A percentile compares a stretch with the other conserved stretches of the same genome.
Conservation (phyloP, 1,284 basidiomycete species). For the Rhodotorula sp. region DNA sequence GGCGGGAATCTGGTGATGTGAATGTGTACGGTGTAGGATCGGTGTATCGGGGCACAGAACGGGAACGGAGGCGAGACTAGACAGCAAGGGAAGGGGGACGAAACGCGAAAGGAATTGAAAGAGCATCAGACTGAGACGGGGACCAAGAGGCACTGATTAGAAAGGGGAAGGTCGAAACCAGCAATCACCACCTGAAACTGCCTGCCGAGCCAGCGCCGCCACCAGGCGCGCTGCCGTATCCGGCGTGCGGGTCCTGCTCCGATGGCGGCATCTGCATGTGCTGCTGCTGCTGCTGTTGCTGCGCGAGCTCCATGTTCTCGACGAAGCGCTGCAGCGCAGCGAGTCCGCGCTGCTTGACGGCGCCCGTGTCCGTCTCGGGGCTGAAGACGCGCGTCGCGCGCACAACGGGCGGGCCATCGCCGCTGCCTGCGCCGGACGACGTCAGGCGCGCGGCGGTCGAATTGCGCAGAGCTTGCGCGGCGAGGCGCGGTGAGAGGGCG, state of each 20-base stretch:
- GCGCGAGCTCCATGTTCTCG: constrained; percentile 38
- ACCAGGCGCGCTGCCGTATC: neutral
- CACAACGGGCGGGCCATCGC: constrained; percentile 36
- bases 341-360: constrained; percentile 45
- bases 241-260: no score
- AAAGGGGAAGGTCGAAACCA: no score
- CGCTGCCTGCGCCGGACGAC: constrained; percentile 25
- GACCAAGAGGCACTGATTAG: no score
- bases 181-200: constrained; percentile 8
- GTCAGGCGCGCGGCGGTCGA: constrained; percentile 37
- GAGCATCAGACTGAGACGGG: no score
- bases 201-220: constrained; percentile 25
- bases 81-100: no score
- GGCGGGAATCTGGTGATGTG: no score
- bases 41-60: no score
- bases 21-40: no score
- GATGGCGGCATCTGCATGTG: neutral
- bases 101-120: no score
- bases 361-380: constrained; percentile 44
- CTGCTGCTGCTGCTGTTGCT: neutral
- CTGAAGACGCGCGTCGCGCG: constrained; percentile 44
- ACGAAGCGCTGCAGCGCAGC: constrained; percentile 46
- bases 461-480: constrained; percentile 38
- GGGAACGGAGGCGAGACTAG: no score
- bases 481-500: constrained; percentile 24